Conservation (phyloP, 768 basidiomycete genomes). For the Tulasnella sp. region DNA sequence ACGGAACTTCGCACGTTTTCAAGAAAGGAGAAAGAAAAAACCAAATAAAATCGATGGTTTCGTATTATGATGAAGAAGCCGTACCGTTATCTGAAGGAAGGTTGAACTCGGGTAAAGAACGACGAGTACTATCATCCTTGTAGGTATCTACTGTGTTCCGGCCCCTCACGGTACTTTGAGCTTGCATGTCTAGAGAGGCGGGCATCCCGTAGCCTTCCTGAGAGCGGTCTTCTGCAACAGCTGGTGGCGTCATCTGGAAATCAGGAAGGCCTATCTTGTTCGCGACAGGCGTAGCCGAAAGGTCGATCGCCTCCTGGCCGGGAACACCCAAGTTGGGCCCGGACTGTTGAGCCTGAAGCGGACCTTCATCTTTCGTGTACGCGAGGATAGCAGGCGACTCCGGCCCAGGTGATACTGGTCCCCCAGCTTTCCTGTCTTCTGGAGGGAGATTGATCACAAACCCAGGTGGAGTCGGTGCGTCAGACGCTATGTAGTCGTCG, state of each 20-base stretch:
- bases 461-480: conserved; percentile 23
- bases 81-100: conserved; percentile 17
- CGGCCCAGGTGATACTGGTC: conserved; percentile 16
- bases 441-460: conserved; percentile 13
- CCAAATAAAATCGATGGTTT: conserved; percentile 1
- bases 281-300: conserved; percentile 26
- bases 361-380: not conserved
- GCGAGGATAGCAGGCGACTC: conserved; percentile 26
- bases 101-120: conserved; percentile 11
- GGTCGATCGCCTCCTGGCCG: conserved; percentile 2
- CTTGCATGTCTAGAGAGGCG: not conserved
- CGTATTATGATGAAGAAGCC: conserved; percentile 2
- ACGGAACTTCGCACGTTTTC: conserved; percentile 10
- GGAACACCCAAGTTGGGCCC: conserved; percentile 1
- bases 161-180: not conserved
- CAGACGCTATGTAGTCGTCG: conserved; percentile 19
- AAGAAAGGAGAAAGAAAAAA: not conserved
- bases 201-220: conserved; percentile 15
- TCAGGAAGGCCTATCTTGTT: conserved; percentile 21
- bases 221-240: not conserved
- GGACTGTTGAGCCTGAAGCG: not conserved
- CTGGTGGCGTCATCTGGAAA: conserved; percentile 23
- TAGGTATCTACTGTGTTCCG: not conserved
- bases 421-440: conserved; percentile 12
- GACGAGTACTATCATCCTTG: conserved; percentile 20